Evolutionary conservation across 2,329 filamentous ascomycete genomes (phyloP).

Genomic region (Cordyceps pruinosa): DNA sequence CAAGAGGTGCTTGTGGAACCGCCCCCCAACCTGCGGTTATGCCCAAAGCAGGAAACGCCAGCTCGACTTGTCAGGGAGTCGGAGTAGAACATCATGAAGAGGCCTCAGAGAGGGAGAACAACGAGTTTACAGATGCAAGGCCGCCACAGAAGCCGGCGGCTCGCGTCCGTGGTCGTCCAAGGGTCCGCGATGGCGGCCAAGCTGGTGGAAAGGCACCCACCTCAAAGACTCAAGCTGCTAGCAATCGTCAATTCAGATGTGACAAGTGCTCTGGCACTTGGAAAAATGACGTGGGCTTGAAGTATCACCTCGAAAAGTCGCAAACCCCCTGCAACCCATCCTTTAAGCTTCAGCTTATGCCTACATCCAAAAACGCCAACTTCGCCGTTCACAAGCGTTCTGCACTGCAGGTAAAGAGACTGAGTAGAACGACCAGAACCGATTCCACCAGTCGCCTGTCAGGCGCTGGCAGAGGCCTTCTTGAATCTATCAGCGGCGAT

Average conservation of each 20-base stretch:
- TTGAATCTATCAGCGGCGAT: background rate
- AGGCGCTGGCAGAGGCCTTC: background rate
- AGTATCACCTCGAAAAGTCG: slow-evolving; percentile 52
- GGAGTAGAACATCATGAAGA: background rate
- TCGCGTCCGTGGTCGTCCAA: background rate
- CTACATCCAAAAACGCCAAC: slow-evolving; percentile 15
- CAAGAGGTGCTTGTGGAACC: background rate
- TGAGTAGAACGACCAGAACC: background rate
- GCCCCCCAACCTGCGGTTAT: background rate
- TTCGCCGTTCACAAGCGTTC: background rate
- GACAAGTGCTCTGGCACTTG: slow-evolving; percentile 47
- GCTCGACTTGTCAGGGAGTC: background rate
- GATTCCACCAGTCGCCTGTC: background rate
- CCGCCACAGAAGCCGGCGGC: background rate
- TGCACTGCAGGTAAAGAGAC: background rate
- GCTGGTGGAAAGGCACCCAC: background rate
- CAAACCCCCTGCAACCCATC: slow-evolving; percentile 46
- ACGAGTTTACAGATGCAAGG: background rate
- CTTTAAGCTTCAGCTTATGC: slow-evolving; percentile 18
- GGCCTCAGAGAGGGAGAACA: no score
- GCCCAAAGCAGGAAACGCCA: no score
- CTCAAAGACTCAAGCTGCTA: background rate
- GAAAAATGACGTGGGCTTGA: slow-evolving; percentile 52
- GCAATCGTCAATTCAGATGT: slow-evolving; percentile 35
- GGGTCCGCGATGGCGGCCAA: slow-evolving; percentile 10